Base-by-base conservation (phyloP, 1,284 basidiomycete species). In the Hortiboletus rubellus region DNA sequence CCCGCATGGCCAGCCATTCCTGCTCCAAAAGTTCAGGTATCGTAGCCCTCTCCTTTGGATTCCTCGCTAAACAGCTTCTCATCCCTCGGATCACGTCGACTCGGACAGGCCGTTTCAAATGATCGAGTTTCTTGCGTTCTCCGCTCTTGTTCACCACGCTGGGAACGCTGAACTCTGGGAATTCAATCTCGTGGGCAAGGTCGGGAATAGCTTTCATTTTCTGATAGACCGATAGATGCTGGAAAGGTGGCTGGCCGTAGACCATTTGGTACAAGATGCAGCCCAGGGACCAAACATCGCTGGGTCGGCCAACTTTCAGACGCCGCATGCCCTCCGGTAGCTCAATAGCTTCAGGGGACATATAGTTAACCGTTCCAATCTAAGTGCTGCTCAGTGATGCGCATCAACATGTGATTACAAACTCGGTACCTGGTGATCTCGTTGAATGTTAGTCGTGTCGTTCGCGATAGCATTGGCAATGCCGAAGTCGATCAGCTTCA, bases 191-290 rank as follows among this genome's bases (percentile, higher is more conserved):
- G 64, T 92, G 80, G 5, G 77, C 74, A 8, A 79, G 76, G 72
- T 94, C 89, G 6, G 92, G 89, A 60, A 96, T 96, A 8, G 88
- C 89, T 63, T 88, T 88, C 84, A 96, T 89, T 76, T 95, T 96
- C 64, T 91, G 89, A 55, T 88, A 87, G 38, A 94, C 83, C 0
- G 84, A 82, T 24, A 96, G 82, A 62, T 90, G 85, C 43, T 94
- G 88, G 78, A 99, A 99, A 1, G 97, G 96, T 0, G 95, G 91
- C 22, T 86, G 84, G 11, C 95, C 94, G 70, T 98, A 99, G 14
- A 98, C 85, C 95, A 99, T 98, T 72, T 90, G 96, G 76, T 98
- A 98, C 30, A 99, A 81, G 66, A 99, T 99, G 72, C 95, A 98
- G 1, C 96, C 96, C 2, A 99, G 78, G 3, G 95, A 96, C 96